Conservation (phyloP, 2,329 filamentous ascomycete genomes). For the Colletotrichum lupini region DNA sequence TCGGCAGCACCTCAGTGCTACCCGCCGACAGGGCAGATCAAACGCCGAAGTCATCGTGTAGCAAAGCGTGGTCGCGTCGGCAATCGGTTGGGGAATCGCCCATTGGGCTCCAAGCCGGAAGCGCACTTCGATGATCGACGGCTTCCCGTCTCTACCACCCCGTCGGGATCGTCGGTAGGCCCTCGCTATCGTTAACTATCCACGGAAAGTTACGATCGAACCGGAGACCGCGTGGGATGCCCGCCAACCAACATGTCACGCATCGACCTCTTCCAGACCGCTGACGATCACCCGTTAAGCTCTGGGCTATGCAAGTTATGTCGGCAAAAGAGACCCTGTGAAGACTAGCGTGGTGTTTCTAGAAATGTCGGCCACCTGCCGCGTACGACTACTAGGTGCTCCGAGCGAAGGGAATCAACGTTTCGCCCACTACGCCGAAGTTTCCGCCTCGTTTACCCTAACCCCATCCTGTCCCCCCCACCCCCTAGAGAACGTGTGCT, state of each 20-base stretch:
- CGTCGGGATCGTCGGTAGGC: slow-evolving; percentile 5
- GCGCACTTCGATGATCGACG: slow-evolving; percentile 19
- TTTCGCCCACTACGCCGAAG: neutral
- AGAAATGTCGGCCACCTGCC: neutral
- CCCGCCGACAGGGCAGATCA: neutral
- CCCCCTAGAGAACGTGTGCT: neutral
- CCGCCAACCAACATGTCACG: neutral
- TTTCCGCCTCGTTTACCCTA: slow-evolving; percentile 14
- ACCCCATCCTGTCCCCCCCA: neutral
- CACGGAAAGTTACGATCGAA: neutral
- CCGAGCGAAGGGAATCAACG: neutral
- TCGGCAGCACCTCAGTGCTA: neutral
- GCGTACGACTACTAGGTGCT: neutral
- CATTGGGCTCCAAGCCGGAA: neutral
- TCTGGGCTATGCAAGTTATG: neutral
- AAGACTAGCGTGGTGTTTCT: slow-evolving; percentile 9
- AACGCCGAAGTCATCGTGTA: neutral
- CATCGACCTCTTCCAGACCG: neutral
- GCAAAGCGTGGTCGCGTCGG: neutral
- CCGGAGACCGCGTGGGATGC: neutral
- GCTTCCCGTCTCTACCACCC: slow-evolving; percentile 10
- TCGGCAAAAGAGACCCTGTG: neutral
- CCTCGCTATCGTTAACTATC: neutral
- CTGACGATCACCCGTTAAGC: neutral
- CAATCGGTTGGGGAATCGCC: neutral